Base-by-base conservation (phyloP, 2,329 filamentous ascomycete species). In the Pyrenophora teres region DNA sequence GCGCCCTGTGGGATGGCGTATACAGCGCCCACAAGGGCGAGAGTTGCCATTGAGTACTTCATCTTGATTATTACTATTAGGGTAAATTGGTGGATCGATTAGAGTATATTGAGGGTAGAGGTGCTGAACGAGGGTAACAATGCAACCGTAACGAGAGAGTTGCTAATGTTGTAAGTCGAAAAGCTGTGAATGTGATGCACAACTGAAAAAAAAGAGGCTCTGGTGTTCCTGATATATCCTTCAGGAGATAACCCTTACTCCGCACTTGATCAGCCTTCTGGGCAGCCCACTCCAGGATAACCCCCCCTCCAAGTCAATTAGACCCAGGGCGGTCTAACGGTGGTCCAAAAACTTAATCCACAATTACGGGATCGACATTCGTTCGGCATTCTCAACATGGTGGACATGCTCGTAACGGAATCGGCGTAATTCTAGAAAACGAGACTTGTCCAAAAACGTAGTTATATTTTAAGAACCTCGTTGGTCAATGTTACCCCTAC, bases 141-240 rank as follows among this genome's bases (percentile, higher is more conserved):
- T 60, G 64, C 59, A 71, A 71, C 70, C 70, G 66, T 73, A 73
- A 65, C 69, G 70, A 72, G 64, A 60, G 70, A 73, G 70, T 65
- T 72, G 59, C 67, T 60, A 36, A 55, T 65, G 59, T 21, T 30
- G 21, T 16, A 30, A 21, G 19, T 30, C 32, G 16, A 36, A 30
- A 39, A 23, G 41, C 21, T 23, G 27, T 48, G 16, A 27, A 42
- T 30, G 38, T 21, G 32, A 36, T 27, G 25, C 35, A 46, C 35
- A 35, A 30, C 27, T 30, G 27, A n/a, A 13, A 30, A 30, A 43
- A 12, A 52, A 47, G 42, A 51, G 39, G 56, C 18, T 44, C 31
- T 50, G 59, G 59, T 59, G 60, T 60, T 46, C 59, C 43, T 64
- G 64, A 69, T 70, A 70, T 63, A 62, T 57, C 54, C 46, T 30